These are phyloP conservation scores for Melanomma pulvis-pyrius DNA, from an alignment of 495 filamentous ascomycete species.

Conservation along the genomic window DNA sequence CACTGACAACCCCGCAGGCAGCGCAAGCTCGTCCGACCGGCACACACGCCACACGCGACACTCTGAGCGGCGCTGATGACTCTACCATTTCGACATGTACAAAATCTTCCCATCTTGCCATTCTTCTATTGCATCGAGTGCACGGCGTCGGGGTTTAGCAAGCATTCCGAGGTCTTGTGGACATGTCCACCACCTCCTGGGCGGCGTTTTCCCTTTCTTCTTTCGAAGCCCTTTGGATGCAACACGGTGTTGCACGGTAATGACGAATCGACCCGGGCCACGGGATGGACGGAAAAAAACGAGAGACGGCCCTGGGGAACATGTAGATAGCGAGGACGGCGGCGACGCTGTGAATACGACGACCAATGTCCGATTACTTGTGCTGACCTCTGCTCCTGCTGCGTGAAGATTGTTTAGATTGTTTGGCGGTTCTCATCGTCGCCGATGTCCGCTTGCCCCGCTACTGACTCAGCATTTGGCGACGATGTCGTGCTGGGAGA, in stretches of 20 bases:
- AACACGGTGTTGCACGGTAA: slow-evolving; percentile 9
- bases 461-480: not conserved
- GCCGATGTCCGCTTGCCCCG: slow-evolving; percentile 6
- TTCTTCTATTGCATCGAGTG: not conserved
- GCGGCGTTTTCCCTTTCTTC: slow-evolving; percentile 10
- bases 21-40: slow-evolving; percentile 46
- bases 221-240: not conserved
- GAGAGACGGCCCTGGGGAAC: not conserved
- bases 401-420: not conserved
- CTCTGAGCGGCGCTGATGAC: slow-evolving; percentile 39
- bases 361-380: slow-evolving; percentile 1
- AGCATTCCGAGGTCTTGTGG: slow-evolving; percentile 16
- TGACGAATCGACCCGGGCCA: slow-evolving; percentile 2
- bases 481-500: not conserved
- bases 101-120: not conserved
- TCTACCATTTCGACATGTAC: slow-evolving; percentile 3
- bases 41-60: slow-evolving; percentile 43
- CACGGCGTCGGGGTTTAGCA: not conserved
- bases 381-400: too few relatives aligned
- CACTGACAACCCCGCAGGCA: slow-evolving; percentile 39
- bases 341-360: slow-evolving; percentile 21
- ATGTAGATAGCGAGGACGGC: slow-evolving; percentile 24
- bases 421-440: not conserved
- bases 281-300: slow-evolving; percentile 8
- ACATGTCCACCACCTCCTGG: not conserved